Conservation (phyloP, 2,329 filamentous ascomycete genomes). For the Pseudogymnoascus sp. region DNA sequence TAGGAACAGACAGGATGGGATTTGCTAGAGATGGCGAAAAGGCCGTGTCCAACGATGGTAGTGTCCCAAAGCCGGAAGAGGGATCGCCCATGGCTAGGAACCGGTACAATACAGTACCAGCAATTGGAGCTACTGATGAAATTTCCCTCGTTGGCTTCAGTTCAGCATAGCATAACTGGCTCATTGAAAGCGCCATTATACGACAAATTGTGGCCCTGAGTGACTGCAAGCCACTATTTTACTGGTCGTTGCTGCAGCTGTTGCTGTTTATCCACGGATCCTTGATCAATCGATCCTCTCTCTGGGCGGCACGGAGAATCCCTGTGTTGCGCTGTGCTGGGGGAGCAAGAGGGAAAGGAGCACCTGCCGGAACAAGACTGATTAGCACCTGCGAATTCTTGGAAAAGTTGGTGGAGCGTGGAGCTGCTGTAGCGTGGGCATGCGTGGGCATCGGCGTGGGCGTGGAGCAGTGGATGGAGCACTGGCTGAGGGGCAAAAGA, state of each 20-base stretch:
- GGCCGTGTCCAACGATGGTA: not conserved
- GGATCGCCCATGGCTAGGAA: not conserved
- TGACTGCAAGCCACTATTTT: not conserved
- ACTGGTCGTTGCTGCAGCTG: not conserved
- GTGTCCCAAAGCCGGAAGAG: not conserved
- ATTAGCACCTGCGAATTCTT: not conserved
- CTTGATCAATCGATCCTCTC: not conserved
- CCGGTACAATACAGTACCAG: not conserved
- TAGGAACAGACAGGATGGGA: not conserved
- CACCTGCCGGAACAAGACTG: not conserved
- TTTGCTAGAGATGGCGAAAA: not conserved
- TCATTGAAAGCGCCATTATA: not conserved
- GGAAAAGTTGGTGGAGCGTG: not conserved
- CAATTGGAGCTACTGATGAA: not conserved
- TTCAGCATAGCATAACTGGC: not conserved
- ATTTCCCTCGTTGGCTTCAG: not conserved
- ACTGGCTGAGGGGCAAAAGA: not conserved
- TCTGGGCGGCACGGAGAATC: not conserved
- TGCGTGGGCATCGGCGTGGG: not conserved
- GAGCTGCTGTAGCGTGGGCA: not conserved
- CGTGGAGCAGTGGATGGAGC: not conserved
- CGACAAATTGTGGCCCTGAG: not conserved
- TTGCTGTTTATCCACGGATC: not conserved
- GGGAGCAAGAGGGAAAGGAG: not conserved
- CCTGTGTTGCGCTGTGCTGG: not conserved